These are phyloP conservation scores for Umbelopsis isabellina DNA, from an alignment of 192 early-diverging fungal genomes.

Conservation along the genomic window DNA sequence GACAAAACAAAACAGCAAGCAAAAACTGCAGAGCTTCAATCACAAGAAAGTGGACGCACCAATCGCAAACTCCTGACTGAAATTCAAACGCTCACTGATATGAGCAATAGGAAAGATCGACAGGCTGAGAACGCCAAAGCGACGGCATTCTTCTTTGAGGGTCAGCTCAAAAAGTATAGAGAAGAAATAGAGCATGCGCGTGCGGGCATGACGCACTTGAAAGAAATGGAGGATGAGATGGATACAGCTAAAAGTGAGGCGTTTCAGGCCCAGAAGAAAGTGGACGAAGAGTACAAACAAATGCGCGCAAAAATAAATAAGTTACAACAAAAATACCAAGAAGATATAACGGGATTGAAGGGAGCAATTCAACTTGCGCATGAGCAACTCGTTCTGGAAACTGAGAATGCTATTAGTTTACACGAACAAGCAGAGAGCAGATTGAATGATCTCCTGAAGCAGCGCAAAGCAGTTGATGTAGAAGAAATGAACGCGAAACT, in stretches of 20 bases:
- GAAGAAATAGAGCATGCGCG: conserved; percentile 46
- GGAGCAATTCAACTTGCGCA: conserved; percentile 26
- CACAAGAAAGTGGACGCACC: conserved; percentile 38
- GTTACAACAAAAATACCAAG: conserved; percentile 29
- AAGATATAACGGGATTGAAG: conserved; percentile 30
- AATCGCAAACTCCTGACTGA: conserved; percentile 43
- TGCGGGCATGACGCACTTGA: conserved; percentile 39
- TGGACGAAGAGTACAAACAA: conserved; percentile 29
- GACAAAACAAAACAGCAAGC: conserved; percentile 39
- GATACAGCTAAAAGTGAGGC: conserved; percentile 34
- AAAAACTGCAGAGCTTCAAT: conserved; percentile 36
- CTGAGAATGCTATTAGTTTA: conserved; percentile 23
- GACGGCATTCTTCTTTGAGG: conserved; percentile 47
- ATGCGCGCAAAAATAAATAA: conserved; percentile 27
- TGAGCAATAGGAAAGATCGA: conserved; percentile 44
- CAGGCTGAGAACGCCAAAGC: conserved; percentile 47
- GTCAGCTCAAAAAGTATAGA: conserved; percentile 44
- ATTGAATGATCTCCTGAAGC: conserved; percentile 21
- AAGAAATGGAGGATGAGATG: conserved; percentile 41
- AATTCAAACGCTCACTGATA: conserved; percentile 44
- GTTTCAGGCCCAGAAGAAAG: conserved; percentile 25
- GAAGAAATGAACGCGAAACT: conserved; percentile 22
- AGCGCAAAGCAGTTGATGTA: conserved; percentile 23
- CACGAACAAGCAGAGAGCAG: conserved; percentile 31
- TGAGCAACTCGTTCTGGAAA: conserved; percentile 28